Base-by-base conservation (phyloP, 2,329 filamentous ascomycete species). In the Moelleriella libera region DNA sequence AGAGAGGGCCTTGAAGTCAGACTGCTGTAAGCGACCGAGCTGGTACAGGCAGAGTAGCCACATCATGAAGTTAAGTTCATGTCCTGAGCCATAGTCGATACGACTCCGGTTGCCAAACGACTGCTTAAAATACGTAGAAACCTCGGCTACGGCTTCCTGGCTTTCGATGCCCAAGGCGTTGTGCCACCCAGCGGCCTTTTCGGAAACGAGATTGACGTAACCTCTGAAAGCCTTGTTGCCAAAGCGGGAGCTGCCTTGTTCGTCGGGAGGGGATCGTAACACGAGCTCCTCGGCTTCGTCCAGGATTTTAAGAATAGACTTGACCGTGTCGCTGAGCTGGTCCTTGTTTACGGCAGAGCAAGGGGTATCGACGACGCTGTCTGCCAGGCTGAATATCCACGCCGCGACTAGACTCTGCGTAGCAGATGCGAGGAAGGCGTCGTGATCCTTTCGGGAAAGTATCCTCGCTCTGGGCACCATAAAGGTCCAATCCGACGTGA, bases 31-130 rank as follows among this genome's bases (percentile, higher is more conserved):
- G 21, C 87, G 64, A 9, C 72, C 70, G 12, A 96, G 73, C 59
- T 90, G 85, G 62, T 92, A 87, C 0, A 98, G 80, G 60, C 88
- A 95, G n/a, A 98, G 76, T 37, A 97, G 76, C 89, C 90, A 98
- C 60, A 95, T 83, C 63, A 90, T 74, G 67, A 98, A 97, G 70
- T 98, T 97, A 52, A 98, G 76, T 68, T 98, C 92, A 64, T 98
- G 92, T 2, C 92, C 92, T 0, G 88, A 96, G 45, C 92, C 92
- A 63, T 98, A 98, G 68, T 98, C 92, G 58, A 98, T 92, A 41
- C 90, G 79, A 46, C 78, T 77, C 43, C 82, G 77, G 60, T 94
- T 95, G 43, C 92, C 92, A 54, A 97, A 89, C 0, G 85, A 83
- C 58, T 94, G 78, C 52, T 76, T 68, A 34, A 98, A 74, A 65